phyloP scores from a whole-genome alignment of 805 yeast genomes.

The Soucietia sequanensis region DNA sequence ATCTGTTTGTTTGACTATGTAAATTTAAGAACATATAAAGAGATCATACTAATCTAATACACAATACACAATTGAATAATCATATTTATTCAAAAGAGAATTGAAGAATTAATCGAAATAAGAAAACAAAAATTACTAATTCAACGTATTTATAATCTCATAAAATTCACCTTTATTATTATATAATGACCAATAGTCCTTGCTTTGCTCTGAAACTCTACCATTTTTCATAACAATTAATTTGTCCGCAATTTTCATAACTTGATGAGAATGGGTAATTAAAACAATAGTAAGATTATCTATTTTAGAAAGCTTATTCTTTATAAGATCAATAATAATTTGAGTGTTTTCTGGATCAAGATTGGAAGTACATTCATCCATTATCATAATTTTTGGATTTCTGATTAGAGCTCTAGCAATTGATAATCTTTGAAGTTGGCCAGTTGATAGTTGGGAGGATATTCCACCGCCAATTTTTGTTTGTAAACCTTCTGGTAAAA shows the following conservation, averaged over 20 bases:
- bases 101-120: too few relatives aligned
- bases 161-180: constrained; percentile 22
- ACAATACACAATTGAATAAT: too few relatives aligned
- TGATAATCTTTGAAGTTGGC: constrained; percentile 84
- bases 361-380: constrained; percentile 92
- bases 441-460: constrained; percentile 67
- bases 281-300: constrained; percentile 45
- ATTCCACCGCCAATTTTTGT: constrained; percentile 54
- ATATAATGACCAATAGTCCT: constrained; percentile 22
- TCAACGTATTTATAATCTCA: constrained; percentile 8
- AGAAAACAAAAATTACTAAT: too few relatives aligned
- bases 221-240: constrained; percentile 53
- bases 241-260: constrained; percentile 59
- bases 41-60: neutral
- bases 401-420: constrained; percentile 79
- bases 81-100: too few relatives aligned
- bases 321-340: constrained; percentile 50
- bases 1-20: neutral
- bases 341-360: constrained; percentile 65
- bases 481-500: constrained; percentile 57
- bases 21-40: too few relatives aligned
- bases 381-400: constrained; percentile 59
- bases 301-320: constrained; percentile 24
- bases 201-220: constrained; percentile 44
- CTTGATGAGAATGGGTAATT: constrained; percentile 70